phyloP scores from a whole-genome alignment of 495 filamentous ascomycete species.

The Tuber brumale region DNA sequence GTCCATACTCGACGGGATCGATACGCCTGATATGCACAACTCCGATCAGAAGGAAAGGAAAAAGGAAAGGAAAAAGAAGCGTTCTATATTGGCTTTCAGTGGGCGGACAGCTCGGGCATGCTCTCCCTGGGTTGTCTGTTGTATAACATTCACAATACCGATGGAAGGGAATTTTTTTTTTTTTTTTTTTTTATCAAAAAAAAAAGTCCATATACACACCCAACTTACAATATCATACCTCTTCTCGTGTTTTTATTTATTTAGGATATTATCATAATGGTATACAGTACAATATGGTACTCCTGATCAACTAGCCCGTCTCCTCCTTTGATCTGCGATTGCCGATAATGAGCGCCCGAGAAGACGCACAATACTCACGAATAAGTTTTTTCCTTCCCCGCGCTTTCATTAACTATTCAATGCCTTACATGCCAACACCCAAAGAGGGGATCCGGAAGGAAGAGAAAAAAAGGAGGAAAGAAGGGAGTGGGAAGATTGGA shows the following conservation, averaged over 20 bases:
- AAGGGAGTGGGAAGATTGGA: slow-evolving; percentile 18
- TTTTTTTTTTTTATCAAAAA: too few species aligned
- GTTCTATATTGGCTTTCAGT: neutral
- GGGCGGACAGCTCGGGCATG: neutral
- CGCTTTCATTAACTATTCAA: neutral
- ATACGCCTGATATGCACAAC: neutral
- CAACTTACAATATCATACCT: neutral
- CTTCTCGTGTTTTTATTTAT: neutral
- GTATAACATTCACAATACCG: neutral
- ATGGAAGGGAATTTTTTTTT: neutral
- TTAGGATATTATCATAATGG: neutral
- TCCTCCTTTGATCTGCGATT: neutral
- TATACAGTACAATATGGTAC: neutral
- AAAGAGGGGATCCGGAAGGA: neutral
- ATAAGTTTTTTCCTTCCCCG: neutral
- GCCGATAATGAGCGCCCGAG: neutral
- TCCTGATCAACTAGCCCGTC: neutral
- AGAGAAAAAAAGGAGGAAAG: slow-evolving; percentile 16
- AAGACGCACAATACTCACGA: neutral
- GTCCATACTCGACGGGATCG: neutral
- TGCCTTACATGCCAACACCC: neutral
- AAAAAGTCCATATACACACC: neutral
- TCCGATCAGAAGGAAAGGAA: neutral
- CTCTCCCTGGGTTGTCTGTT: neutral
- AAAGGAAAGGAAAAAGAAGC: neutral